Evolutionary conservation across 73 alveolate genomes (phyloP), one percentile per base, ranked within the genome.

Genomic region (Paramecium tetraurelia): DNA sequence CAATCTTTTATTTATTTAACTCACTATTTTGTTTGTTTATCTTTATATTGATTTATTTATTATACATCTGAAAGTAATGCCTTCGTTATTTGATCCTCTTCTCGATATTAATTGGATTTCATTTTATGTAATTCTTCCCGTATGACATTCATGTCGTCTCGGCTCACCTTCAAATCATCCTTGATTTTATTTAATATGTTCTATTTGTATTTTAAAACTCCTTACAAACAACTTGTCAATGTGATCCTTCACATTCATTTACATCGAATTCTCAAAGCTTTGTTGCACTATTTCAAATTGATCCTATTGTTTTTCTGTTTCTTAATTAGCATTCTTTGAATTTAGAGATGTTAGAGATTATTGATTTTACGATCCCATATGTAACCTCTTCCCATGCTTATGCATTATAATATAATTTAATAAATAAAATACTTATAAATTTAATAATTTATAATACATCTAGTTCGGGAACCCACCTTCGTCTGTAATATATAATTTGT

Each of bases 221-320:
- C 16, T 38, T 80, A 80, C 90, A 44, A 44, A 41, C 38, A 80
- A 80, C 16, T 80, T 80, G 46, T 80, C 90, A 44, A 80, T 80
- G n/a, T 80, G 90, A 80, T 80, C 90, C 27, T 80, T 80, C 3
- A 80, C 90, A 80, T 80, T 80, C 70, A 80, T 22, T 43, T 27
- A 11, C 43, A 80, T 27, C 16, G 90, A 80, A 27, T 24, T 40
- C 72, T 80, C 90, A 46, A 80, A 80, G 7, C 75, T 48, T 31
- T 48, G 10, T 43, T 40, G 8, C 7, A 31, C 48, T 12, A 38
- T 80, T 72, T 72, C 86, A 27, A 20, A 27, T 24, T 80, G 41
- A 22, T 80, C 90, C 14, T 11, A 59, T 44, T 41, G 70, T 31
- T 80, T 48, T 44, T 41, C 75, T 20, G 43, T 80, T 9, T 27